These are phyloP conservation scores for Pseudotulostoma volvatum DNA, from an alignment of 495 filamentous ascomycete genomes.

Conservation along the genomic window DNA sequence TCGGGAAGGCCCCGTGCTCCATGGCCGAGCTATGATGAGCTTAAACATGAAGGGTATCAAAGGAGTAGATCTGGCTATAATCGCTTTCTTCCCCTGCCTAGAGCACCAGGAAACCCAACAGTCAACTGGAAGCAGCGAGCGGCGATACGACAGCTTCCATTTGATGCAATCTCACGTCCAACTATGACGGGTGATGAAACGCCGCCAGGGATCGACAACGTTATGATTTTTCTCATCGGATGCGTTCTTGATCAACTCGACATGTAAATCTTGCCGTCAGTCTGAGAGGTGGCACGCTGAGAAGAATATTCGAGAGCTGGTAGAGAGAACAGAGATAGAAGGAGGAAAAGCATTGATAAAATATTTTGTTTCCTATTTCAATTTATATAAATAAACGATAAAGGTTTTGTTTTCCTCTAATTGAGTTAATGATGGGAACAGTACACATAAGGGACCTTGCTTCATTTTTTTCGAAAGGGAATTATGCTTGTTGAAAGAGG, in stretches of 20 bases:
- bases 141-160: constrained; percentile 2
- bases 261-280: too few relatives aligned
- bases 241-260: not conserved
- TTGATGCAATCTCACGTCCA: constrained; percentile 5
- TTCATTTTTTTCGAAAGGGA: too few relatives aligned
- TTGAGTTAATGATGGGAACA: too few relatives aligned
- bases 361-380: too few relatives aligned
- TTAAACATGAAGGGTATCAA: constrained; percentile 17
- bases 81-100: constrained; percentile 14
- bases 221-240: constrained; percentile 1
- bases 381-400: too few relatives aligned
- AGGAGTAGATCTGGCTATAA: constrained; percentile 13
- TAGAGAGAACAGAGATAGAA: too few relatives aligned
- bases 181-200: not conserved
- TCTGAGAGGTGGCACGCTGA: not conserved
- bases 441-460: too few relatives aligned
- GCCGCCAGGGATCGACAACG: constrained; percentile 1
- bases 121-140: constrained; percentile 13
- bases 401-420: too few relatives aligned
- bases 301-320: not conserved
- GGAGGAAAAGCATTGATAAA: not conserved
- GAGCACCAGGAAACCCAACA: constrained; percentile 15
- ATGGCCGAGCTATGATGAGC: constrained; percentile 15
- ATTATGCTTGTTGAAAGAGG: too few relatives aligned
- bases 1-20: constrained; percentile 6